Percentiles rank a stretch among this genome's conserved stretches.
Evolutionary conservation across 768 basidiomycete species (phyloP).

Genomic region (Rhodotorula kratochvilovae): DNA sequence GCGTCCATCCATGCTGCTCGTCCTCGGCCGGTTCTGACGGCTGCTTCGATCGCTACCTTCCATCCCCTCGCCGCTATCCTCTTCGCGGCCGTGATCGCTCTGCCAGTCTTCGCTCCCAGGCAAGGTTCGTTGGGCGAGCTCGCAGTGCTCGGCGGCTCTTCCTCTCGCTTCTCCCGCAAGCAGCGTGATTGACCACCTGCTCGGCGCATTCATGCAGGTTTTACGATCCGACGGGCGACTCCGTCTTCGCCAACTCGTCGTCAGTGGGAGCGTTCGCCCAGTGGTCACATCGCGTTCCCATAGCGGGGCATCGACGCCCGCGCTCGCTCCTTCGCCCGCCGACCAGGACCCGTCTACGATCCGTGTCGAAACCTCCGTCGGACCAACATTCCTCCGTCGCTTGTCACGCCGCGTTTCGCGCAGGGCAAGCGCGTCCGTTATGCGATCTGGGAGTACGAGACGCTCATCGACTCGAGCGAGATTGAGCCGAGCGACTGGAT

Average conservation of each 20-base stretch:
- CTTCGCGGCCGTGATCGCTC: background rate
- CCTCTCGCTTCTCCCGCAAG: background rate
- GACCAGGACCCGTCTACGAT: constrained; percentile 8
- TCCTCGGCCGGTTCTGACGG: no score
- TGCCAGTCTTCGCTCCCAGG: background rate
- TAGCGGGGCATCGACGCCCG: constrained; percentile 45
- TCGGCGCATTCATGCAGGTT: constrained; percentile 56
- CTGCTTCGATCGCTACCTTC: background rate
- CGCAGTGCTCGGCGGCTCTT: background rate
- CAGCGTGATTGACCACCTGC: background rate
- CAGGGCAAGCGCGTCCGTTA: constrained; percentile 67
- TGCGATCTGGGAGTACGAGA: constrained; percentile 63
- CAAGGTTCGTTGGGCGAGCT: background rate
- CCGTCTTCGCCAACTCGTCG: constrained; percentile 72
- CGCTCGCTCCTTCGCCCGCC: constrained; percentile 45
- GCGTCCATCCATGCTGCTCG: background rate
- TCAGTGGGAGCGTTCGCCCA: constrained; percentile 74
- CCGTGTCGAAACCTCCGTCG: constrained; percentile 28
- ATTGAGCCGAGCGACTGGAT: constrained; percentile 60
- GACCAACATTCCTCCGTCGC: constrained; percentile 43
- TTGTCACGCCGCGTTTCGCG: constrained; percentile 68
- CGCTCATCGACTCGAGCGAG: constrained; percentile 81
- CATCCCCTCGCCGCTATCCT: background rate
- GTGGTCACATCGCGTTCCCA: constrained; percentile 54
- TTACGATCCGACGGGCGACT: constrained; percentile 83